Conservation (phyloP, 1,139 yeast genomes). For the Candida tropicalis region DNA sequence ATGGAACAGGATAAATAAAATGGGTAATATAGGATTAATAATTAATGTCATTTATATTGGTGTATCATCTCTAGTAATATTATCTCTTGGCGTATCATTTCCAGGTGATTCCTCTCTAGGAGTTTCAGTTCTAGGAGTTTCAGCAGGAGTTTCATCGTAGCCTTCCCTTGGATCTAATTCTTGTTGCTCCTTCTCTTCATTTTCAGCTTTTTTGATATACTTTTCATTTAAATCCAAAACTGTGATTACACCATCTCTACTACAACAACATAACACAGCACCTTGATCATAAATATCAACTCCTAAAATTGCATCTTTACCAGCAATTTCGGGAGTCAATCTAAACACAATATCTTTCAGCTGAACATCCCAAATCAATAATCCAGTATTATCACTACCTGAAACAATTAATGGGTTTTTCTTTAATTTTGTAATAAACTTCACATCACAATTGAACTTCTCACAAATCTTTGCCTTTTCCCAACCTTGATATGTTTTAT, state of each 20-base stretch:
- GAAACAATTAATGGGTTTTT: conserved; percentile 54
- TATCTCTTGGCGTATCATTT: neutral
- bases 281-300: conserved; percentile 46
- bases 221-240: conserved; percentile 26
- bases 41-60: neutral
- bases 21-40: neutral
- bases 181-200: neutral
- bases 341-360: conserved; percentile 53
- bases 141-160: neutral
- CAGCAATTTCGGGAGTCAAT: conserved; percentile 22
- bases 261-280: conserved; percentile 41
- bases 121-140: conserved; percentile 8
- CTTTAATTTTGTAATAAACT: conserved; percentile 35
- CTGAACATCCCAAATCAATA: conserved; percentile 78
- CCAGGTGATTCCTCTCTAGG: conserved; percentile 3
- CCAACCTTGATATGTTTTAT: conserved; percentile 65
- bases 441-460: conserved; percentile 51
- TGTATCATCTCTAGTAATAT: conserved; percentile 7
- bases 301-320: conserved; percentile 47
- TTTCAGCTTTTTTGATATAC: conserved; percentile 10
- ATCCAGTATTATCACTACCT: conserved; percentile 64
- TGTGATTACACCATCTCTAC: conserved; percentile 27
- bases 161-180: neutral
- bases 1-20: conserved; percentile 23
- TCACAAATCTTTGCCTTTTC: conserved; percentile 39